A percentile compares a stretch with the other conserved stretches of the same genome.
Evolutionary conservation across 257 asterid species (phyloP).

Genomic region (Perilla frutescens): DNA sequence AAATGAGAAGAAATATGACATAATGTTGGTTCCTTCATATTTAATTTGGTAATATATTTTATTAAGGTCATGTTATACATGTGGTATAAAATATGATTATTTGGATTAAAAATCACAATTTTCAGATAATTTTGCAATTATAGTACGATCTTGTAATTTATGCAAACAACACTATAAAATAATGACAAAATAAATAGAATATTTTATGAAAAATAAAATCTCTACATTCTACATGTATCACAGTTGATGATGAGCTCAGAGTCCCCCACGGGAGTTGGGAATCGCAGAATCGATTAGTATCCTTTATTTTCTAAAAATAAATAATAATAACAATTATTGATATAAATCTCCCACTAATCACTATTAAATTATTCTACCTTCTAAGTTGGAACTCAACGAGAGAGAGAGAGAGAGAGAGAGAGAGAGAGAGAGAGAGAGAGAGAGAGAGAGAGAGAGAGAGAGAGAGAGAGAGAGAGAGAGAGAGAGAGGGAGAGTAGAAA

Average conservation of each 20-base stretch:
- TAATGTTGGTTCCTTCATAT: too few relatives aligned
- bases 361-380: neutral
- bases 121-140: too few relatives aligned
- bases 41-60: too few relatives aligned
- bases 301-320: neutral
- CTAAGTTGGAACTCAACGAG: neutral
- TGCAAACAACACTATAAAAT: too few relatives aligned
- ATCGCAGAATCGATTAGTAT: neutral
- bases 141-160: too few relatives aligned
- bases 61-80: too few relatives aligned
- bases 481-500: neutral
- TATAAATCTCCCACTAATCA: neutral
- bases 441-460: neutral
- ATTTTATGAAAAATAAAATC: neutral
- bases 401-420: neutral
- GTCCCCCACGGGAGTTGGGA: neutral
- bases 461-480: neutral
- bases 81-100: too few relatives aligned
- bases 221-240: neutral
- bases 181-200: neutral
- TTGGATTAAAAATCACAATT: too few relatives aligned
- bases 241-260: neutral
- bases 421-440: neutral
- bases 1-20: too few relatives aligned
- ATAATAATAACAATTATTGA: neutral